Percentiles rank a stretch among this genome's conserved stretches.
These are phyloP conservation scores for Suhomyces chickasaworum DNA, from an alignment of 1,139 yeast genomes.

Conservation along the genomic window DNA sequence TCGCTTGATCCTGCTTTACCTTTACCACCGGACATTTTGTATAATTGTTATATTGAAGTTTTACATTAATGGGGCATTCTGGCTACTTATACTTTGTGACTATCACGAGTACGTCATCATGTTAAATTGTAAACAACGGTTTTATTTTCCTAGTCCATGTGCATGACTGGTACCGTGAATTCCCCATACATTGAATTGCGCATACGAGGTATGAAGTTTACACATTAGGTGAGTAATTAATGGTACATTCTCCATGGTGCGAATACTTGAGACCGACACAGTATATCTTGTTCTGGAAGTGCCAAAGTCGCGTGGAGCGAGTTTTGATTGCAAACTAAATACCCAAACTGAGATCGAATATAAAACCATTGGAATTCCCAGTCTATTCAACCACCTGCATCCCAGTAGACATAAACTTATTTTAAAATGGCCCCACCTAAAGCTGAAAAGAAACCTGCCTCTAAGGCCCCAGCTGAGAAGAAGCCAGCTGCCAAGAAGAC, in stretches of 20 bases:
- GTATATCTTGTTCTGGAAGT: neutral
- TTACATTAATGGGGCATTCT: neutral
- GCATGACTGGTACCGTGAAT: slow-evolving; percentile 1
- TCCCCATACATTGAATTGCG: neutral
- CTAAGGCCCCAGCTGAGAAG: slow-evolving; percentile 36
- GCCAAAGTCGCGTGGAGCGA: neutral
- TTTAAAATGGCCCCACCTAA: slow-evolving; percentile 31
- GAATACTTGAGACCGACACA: neutral
- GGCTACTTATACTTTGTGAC: slow-evolving; percentile 1
- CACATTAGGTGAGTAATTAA: neutral
- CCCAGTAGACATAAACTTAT: slow-evolving; percentile 1
- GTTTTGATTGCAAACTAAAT: slow-evolving; percentile 4
- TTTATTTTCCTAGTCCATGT: neutral
- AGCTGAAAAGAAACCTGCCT: slow-evolving; percentile 36
- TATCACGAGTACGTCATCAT: neutral
- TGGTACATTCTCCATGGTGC: neutral
- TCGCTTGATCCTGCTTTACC: slow-evolving; percentile 94
- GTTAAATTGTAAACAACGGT: slow-evolving; percentile 1
- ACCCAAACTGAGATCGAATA: neutral
- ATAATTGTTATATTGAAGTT: neutral
- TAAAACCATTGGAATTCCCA: slow-evolving; percentile 5
- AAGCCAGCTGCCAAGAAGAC: slow-evolving; percentile 37
- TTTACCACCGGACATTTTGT: slow-evolving; percentile 93
- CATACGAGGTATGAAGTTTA: neutral
- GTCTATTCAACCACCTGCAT: neutral